phyloP scores from a whole-genome alignment of 2,329 filamentous ascomycete species.

The Fonsecaea nubica region DNA sequence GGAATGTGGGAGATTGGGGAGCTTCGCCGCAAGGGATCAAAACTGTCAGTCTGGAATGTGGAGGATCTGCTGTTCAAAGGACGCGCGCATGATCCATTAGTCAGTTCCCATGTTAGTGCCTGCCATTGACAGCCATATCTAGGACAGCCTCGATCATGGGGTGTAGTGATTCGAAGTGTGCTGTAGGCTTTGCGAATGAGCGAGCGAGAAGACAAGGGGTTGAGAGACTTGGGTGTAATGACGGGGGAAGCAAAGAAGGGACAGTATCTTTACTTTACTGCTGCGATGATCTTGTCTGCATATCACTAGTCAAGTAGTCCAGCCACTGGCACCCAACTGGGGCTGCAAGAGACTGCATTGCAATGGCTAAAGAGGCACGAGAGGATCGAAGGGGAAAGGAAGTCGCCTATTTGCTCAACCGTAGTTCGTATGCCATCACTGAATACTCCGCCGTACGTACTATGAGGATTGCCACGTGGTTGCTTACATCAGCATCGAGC shows the following conservation, averaged over 20 bases:
- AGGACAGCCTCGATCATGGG: background rate
- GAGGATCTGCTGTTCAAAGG: constrained; percentile 7
- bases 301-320: too few relatives aligned
- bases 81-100: constrained; percentile 41
- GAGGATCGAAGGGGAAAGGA: too few relatives aligned
- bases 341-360: too few relatives aligned
- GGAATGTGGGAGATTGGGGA: constrained; percentile 36
- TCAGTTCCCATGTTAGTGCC: background rate
- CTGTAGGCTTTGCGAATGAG: background rate
- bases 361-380: too few relatives aligned
- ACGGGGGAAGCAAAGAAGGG: background rate
- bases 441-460: too few relatives aligned
- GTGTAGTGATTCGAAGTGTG: background rate
- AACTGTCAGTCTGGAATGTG: constrained; percentile 12
- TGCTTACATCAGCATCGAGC: too few relatives aligned
- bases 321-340: too few relatives aligned
- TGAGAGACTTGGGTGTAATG: background rate
- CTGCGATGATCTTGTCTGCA: too few relatives aligned
- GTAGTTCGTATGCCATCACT: too few relatives aligned
- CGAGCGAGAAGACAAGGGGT: background rate
- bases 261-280: background rate
- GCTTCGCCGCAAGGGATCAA: constrained; percentile 26
- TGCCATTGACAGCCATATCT: background rate
- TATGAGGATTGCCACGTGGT: too few relatives aligned
- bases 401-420: too few relatives aligned